Percentiles rank a stretch among this genome's conserved stretches.
Evolutionary conservation across 2,329 filamentous ascomycete genomes (phyloP).

Genomic region (Nakataea oryzae): DNA sequence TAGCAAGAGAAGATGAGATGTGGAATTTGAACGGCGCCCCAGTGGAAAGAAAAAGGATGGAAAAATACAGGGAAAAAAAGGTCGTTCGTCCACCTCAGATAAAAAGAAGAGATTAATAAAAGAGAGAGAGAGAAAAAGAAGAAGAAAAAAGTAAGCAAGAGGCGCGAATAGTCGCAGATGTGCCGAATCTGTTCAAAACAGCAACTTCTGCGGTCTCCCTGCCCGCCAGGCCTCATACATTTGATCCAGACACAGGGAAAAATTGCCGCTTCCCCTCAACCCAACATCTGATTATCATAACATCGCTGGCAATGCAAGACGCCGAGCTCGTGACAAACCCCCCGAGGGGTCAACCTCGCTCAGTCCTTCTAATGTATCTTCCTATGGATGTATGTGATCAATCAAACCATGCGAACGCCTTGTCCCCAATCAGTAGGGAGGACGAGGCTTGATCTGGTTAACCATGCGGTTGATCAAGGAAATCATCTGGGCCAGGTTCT

Average conservation of each 20-base stretch:
- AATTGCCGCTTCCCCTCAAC: background rate
- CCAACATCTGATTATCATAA: background rate
- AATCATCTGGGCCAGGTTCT: constrained; percentile 35
- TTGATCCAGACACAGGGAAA: background rate
- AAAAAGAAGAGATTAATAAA: background rate
- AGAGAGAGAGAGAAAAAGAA: background rate
- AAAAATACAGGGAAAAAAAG: background rate
- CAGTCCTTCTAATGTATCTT: background rate
- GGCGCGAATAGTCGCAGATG: background rate
- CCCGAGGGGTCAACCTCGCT: background rate
- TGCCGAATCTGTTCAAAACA: background rate
- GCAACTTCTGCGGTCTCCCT: background rate
- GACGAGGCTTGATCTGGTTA: constrained; percentile 9
- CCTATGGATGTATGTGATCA: background rate
- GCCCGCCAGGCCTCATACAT: background rate
- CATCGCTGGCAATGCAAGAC: background rate
- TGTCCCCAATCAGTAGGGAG: background rate
- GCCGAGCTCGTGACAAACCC: background rate
- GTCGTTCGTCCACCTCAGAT: background rate
- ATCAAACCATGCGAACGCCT: background rate
- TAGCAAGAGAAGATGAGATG: background rate
- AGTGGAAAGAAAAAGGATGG: background rate
- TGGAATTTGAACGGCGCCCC: background rate
- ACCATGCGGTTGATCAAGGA: constrained; percentile 20
- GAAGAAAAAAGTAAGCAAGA: background rate